Conservation (phyloP, 2,329 filamentous ascomycete species). For the Coniochaeta hoffmannii region DNA sequence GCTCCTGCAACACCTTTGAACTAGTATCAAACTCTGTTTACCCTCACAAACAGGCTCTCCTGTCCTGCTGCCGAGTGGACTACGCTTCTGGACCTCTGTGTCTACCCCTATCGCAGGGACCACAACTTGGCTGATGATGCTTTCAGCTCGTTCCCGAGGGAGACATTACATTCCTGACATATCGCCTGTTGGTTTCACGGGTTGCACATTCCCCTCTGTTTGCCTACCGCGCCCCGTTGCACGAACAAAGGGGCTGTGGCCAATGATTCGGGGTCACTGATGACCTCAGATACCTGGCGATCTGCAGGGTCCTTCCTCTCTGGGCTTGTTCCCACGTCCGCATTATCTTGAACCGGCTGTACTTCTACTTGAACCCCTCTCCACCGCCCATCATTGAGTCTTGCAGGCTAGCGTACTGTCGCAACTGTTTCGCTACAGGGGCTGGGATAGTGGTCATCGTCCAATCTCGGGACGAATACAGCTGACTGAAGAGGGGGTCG, state of each 20-base stretch:
- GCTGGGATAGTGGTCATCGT: not conserved
- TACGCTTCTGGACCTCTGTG: too few species aligned
- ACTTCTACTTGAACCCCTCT: not conserved
- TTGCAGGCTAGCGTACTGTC: not conserved
- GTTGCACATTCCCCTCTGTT: not conserved
- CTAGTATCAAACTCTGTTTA: not conserved
- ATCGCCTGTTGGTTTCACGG: not conserved
- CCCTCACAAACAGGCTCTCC: too few species aligned
- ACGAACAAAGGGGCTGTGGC: constrained; percentile 1
- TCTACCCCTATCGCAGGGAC: too few species aligned
- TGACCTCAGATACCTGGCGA: not conserved
- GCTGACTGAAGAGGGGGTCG: not conserved
- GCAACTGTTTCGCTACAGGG: not conserved
- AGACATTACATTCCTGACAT: not conserved
- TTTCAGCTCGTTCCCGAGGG: not conserved
- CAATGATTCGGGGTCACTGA: constrained; percentile 1
- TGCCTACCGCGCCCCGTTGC: not conserved
- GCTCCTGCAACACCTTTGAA: not conserved
- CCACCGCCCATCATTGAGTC: not conserved
- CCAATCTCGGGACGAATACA: not conserved
- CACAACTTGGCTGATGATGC: too few species aligned
- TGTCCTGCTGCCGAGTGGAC: too few species aligned
- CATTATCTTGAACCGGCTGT: not conserved
- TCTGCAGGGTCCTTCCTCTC: constrained; percentile 1
- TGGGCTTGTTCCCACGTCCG: not conserved